Base-by-base conservation (phyloP, 2,329 filamentous ascomycete species). In the Annulohypoxylon truncatum region DNA sequence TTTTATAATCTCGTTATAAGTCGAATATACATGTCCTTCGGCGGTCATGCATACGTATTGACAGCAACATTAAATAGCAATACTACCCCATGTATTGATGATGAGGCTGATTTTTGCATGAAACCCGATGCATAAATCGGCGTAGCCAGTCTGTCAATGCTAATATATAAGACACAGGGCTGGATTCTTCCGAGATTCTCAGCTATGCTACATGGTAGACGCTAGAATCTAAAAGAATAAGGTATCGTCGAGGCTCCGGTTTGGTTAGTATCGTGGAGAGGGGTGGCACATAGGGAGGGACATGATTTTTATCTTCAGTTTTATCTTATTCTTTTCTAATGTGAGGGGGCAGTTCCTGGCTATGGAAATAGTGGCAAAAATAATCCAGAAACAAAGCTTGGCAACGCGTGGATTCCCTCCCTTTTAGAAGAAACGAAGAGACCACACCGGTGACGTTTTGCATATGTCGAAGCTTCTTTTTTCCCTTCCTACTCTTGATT, bases 241-340 rank as follows among this genome's bases (percentile, higher is more conserved):
- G 46, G 52, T 50, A 56, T 61, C 57, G 48, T 68, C n/a, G 59
- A 63, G 62, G 62, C 58, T 68, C 50, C 31, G 31, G 42, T 62
- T 29, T 59, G 40, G 53, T 40, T 44, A 46, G 38, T 63, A 31
- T 24, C 26, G 50, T 18, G 42, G n/a, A 13, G 29, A 42, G 38
- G 38, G 38, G 38, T 20, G 10, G 35, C 35, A 40, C 15, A 10
- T 18, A 26, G 40, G 47, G 20, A 62, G 58, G 47, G 61, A 22
- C 38, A 42, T 42, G 38, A 7, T 18, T 40, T 5, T 40, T 2
- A 10, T 18, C 18, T 62, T 52, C 28, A 20, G 26, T 50, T 59
- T 57, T 50, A 31, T 20, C 22, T 38, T n/a, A n/a, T n/a, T 15
- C 18, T n/a, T 38, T 47, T n/a, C n/a, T n/a, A 53, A 38, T 48